phyloP scores from a whole-genome alignment of 306 rosid genomes.

The Prinsepia uniflora region DNA sequence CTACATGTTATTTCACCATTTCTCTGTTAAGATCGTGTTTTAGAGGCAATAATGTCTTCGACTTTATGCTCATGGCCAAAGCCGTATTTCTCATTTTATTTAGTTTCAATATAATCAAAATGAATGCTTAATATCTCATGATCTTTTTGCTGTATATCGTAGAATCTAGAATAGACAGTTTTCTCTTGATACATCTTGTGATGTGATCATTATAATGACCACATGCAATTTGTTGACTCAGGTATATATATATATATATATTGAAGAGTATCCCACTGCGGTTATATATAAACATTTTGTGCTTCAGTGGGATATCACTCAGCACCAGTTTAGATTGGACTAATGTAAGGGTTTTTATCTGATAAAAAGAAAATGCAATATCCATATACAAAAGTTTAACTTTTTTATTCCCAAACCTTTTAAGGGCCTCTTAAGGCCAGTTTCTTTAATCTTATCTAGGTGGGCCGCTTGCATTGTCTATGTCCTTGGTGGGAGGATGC shows the following conservation, averaged over 20 bases:
- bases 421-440: conserved; percentile 16
- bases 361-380: neutral
- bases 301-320: conserved; percentile 47
- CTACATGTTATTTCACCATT: neutral
- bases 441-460: conserved; percentile 37
- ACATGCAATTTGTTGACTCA: conserved; percentile 29
- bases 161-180: neutral
- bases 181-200: neutral
- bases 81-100: neutral
- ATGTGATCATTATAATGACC: conserved; percentile 17
- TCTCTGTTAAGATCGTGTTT: neutral
- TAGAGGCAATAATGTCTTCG: neutral
- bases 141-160: neutral
- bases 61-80: neutral
- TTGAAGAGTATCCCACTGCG: conserved; percentile 77
- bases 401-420: conserved; percentile 1
- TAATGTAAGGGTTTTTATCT: conserved; percentile 50
- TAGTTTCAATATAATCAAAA: neutral
- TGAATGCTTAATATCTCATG: neutral
- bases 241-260: conserved; percentile 60
- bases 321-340: conserved; percentile 55
- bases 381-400: neutral
- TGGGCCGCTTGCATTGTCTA: conserved; percentile 81
- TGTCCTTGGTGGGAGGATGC: conserved; percentile 92
- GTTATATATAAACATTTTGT: conserved; percentile 51